A percentile compares a stretch with the other conserved stretches of the same genome.
phyloP scores from a whole-genome alignment of 1,284 basidiomycete species.

The Apiotrichum brassicae region DNA sequence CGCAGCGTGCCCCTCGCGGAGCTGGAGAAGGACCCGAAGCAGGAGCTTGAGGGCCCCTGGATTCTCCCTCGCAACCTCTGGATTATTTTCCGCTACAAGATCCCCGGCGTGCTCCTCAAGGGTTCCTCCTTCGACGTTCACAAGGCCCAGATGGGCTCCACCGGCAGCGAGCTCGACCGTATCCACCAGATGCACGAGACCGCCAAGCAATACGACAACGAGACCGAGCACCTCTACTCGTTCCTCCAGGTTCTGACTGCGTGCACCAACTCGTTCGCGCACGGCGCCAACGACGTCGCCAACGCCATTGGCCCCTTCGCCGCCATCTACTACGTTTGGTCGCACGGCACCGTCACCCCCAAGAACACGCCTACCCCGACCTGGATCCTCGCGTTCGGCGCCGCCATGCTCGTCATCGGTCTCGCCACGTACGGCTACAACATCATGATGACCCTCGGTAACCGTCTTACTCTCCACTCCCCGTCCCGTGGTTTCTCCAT shows the following conservation, averaged over 20 bases:
- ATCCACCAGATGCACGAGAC: conserved; percentile 45
- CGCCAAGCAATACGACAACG: conserved; percentile 49
- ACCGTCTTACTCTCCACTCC: conserved; percentile 49
- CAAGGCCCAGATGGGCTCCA: conserved; percentile 37
- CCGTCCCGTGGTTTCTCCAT: conserved; percentile 51
- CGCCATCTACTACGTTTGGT: conserved; percentile 48
- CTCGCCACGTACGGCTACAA: conserved; percentile 49
- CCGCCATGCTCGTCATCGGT: conserved; percentile 47
- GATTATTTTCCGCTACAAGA: conserved; percentile 45
- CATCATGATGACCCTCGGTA: conserved; percentile 47
- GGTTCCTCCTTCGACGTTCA: conserved; percentile 45
- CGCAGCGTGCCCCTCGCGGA: conserved; percentile 22
- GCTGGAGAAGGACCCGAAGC: conserved; percentile 25
- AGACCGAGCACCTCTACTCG: conserved; percentile 51
- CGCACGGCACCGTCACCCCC: conserved; percentile 29
- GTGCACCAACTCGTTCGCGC: conserved; percentile 52
- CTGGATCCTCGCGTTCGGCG: conserved; percentile 50
- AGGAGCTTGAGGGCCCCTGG: conserved; percentile 34
- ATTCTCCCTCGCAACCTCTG: conserved; percentile 46
- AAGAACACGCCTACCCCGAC: conserved; percentile 43
- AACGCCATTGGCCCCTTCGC: conserved; percentile 45
- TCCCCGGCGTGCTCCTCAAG: conserved; percentile 30
- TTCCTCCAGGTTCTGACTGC: conserved; percentile 53
- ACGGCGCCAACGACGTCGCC: conserved; percentile 47
- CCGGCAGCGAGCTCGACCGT: conserved; percentile 30